Base-by-base conservation (phyloP, 306 rosid species). In the Biancaea sappan region DNA sequence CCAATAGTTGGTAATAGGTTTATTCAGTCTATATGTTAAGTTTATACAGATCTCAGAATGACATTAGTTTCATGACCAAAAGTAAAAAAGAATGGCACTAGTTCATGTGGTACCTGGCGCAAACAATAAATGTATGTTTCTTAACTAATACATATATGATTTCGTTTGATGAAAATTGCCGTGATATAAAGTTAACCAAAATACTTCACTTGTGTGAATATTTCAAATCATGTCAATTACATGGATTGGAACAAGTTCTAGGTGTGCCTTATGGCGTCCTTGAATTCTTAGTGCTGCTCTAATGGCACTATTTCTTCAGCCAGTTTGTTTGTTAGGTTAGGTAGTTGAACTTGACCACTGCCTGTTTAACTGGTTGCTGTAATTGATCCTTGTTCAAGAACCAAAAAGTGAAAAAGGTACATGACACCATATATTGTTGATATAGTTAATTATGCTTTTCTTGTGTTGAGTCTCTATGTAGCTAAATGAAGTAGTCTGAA, bases 91-190 rank as follows among this genome's bases (percentile, higher is more conserved):
- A 37, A 28, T 34, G 46, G 11, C 2, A 5, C 7, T 25, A 18
- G 43, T 21, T 37, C 29, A 38, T 22, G n/a, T n/a, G 35, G 3
- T 32, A 40, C 35, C 21, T 51, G 50, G 74, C 18, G 0, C 22
- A 22, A 32, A 6, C 8, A n/a, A 34, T 69, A 52, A 12, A 7
- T 44, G 24, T 44, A 18, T 56, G 22, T 47, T 54, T 11, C 25
- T 8, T 32, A 56, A 61, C 18, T 60, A 18, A 44, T 72, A 2
- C 11, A n/a, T 31, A 14, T 74, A 18, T 70, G 18, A 21, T 76
- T 61, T 61, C n/a, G 18, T 53, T 53, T 75, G 38, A 66, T 66
- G 71, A 28, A 71, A 57, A 41, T 61, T 71, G 58, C 52, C 15
- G 29, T 9, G 53, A 2, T 11, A 6, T 35, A 32, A 54, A 64